A percentile compares a stretch with the other conserved stretches of the same genome.
phyloP scores from a whole-genome alignment of 2,329 filamentous ascomycete genomes.

The Ophiostoma angusticollis region DNA sequence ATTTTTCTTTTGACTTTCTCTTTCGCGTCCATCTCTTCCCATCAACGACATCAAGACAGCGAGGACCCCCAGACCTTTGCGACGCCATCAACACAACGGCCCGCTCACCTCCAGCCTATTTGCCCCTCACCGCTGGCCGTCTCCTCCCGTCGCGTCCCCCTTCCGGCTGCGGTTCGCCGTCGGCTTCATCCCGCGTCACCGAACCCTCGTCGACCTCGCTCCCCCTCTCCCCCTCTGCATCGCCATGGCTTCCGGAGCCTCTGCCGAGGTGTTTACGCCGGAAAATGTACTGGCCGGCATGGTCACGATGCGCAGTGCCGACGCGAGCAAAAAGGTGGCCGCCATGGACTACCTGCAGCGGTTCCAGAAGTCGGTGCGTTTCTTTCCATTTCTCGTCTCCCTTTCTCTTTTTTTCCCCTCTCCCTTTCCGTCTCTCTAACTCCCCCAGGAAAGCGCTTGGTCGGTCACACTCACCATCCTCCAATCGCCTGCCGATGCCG shows the following conservation, averaged over 20 bases:
- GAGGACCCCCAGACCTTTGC: too few species aligned
- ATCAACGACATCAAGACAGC: too few species aligned
- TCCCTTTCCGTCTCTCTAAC: conserved; percentile 1
- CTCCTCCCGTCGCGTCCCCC: too few species aligned
- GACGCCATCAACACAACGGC: too few species aligned
- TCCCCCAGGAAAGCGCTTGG: conserved; percentile 78
- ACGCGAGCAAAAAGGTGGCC: conserved; percentile 75
- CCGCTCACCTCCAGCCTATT: too few species aligned
- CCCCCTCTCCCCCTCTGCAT: neutral
- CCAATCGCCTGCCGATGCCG: conserved; percentile 65
- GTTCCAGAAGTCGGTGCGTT: conserved; percentile 93
- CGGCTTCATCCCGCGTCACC: too few species aligned
- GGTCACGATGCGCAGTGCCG: conserved; percentile 78
- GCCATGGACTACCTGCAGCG: conserved; percentile 75
- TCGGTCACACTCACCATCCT: conserved; percentile 74
- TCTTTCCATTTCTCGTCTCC: neutral
- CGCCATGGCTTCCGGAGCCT: conserved; percentile 53
- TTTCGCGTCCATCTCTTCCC: too few species aligned
- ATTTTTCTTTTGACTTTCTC: too few species aligned
- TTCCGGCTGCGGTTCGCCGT: too few species aligned
- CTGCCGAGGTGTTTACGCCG: conserved; percentile 63
- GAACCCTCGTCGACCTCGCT: too few species aligned
- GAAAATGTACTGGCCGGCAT: conserved; percentile 69
- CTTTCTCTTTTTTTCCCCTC: neutral
- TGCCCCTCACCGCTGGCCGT: too few species aligned